Evolutionary conservation across 1,139 yeast species (phyloP), one percentile per base, ranked within the genome.

Genomic region (Kodamaea sp.): DNA sequence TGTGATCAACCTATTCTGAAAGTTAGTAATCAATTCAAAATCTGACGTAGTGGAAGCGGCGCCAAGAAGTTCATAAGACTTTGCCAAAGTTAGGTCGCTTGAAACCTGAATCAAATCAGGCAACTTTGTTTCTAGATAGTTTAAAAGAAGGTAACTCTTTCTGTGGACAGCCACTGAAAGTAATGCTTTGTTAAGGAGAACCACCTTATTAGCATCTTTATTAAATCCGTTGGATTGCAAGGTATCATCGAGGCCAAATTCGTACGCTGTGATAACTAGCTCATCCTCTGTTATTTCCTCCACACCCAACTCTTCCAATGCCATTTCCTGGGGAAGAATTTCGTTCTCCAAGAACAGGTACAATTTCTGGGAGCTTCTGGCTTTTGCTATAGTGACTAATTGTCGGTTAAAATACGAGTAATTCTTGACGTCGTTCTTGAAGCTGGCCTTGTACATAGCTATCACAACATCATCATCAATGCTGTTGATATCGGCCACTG

Each of bases 211-310:
- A 1, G 58, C 48, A 57, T 37, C 62, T 5, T 52, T 36, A 22
- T 55, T 62, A 24, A 75, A 58, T 2, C 87, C 92, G 41, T 84
- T 71, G 0, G 80, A 63, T 35, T 78, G 70, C 34, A 87, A 58
- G 0, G 88, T 80, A 34, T 83, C 92, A 31, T 74, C 75, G 3
- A 73, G 59, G 40, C 80, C 80, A 33, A 80, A 69, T 38, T 82
- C 79, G 47, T 74, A 81, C 0, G 90, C 88, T 1, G 92, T 83
- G 22, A 79, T 69, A 4, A 84, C 76, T 26, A 84, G 78, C 40
- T 84, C 94, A 50, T 83, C 92, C 51, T 83, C 94, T 4, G 87
- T 82, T 5, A 77, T 69, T 23, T 75, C 78, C 45, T 76, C 82
- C 15, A 83, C 73, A 11, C 78, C 82, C 30, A 88, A 59, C 11